Conservation (phyloP, 2,329 filamentous ascomycete species). For the Epichloe uncinata region DNA sequence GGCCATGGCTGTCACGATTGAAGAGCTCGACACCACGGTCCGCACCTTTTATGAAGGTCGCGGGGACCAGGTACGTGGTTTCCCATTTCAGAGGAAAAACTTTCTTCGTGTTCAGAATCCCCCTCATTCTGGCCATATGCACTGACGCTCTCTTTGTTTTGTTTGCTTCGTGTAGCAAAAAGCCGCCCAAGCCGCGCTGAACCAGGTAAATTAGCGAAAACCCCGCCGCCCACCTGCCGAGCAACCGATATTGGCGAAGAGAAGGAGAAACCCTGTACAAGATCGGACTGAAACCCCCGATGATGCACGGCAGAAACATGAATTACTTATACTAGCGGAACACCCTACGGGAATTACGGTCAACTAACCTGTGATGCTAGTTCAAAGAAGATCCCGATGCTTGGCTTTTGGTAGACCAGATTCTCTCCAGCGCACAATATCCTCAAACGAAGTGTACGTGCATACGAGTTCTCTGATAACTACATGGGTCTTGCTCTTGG, state of each 20-base stretch:
- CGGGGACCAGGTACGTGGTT: slow-evolving; percentile 65
- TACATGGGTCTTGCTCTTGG: not conserved
- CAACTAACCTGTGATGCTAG: slow-evolving; percentile 30
- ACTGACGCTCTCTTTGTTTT: slow-evolving; percentile 25
- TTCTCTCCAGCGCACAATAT: slow-evolving; percentile 84
- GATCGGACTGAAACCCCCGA: not conserved
- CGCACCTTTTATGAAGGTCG: slow-evolving; percentile 91
- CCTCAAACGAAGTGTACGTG: slow-evolving; percentile 88
- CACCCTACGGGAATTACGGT: not conserved
- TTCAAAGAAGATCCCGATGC: slow-evolving; percentile 99
- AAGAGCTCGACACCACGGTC: slow-evolving; percentile 93
- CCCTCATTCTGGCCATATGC: slow-evolving; percentile 3
- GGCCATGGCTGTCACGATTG: slow-evolving; percentile 59
- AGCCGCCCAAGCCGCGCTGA: slow-evolving; percentile 81
- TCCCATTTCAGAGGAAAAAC: not conserved
- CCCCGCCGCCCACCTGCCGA: not conserved
- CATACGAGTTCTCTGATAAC: not conserved
- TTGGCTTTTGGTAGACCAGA: slow-evolving; percentile 95
- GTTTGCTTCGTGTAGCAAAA: slow-evolving; percentile 58
- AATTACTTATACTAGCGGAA: not conserved
- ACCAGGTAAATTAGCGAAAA: slow-evolving; percentile 50
- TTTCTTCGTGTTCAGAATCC: not conserved
- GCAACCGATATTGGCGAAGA: not conserved
- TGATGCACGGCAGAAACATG: not conserved
- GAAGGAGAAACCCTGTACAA: not conserved